Percentiles rank a stretch among this genome's conserved stretches.
Conservation (phyloP, 306 rosid species). For the Parietaria judaica region DNA sequence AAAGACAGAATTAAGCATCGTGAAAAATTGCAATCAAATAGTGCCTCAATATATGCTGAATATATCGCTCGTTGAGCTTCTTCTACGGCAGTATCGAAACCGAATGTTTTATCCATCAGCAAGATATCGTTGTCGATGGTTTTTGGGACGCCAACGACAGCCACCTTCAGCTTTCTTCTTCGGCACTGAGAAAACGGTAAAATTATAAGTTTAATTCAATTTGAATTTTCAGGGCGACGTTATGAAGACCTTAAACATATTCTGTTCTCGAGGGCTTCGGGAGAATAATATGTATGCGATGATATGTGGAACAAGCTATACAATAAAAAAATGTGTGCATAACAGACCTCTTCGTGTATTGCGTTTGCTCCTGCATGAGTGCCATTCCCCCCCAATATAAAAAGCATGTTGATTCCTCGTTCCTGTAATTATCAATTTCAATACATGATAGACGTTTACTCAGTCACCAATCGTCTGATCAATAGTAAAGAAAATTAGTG, state of each 20-base stretch:
- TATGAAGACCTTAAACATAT: too few relatives aligned
- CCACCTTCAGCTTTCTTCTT: conserved; percentile 59
- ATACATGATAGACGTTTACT: conserved; percentile 15
- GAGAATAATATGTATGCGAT: not conserved
- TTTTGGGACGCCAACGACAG: conserved; percentile 92
- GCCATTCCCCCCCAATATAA: conserved; percentile 96
- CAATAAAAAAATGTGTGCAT: conserved; percentile 14
- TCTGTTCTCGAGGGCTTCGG: too few relatives aligned
- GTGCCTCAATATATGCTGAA: conserved; percentile 96
- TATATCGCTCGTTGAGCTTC: conserved; percentile 97
- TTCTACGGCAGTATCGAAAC: conserved; percentile 99
- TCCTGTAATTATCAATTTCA: conserved; percentile 37
- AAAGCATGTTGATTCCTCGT: conserved; percentile 93
- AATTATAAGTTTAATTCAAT: too few relatives aligned
- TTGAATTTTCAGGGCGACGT: too few relatives aligned
- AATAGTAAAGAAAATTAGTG: conserved; percentile 14
- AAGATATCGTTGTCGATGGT: conserved; percentile 95
- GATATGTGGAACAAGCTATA: conserved; percentile 4
- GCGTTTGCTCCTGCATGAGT: conserved; percentile 99
- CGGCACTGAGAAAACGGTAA: conserved; percentile 46
- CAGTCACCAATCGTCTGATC: not conserved
- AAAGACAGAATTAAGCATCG: conserved; percentile 2
- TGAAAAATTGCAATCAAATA: not conserved
- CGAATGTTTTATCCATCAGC: conserved; percentile 97
- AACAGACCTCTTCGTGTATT: conserved; percentile 76